Evolutionary conservation across 495 filamentous ascomycete genomes (phyloP).

Genomic region (Rusavskia elegans): DNA sequence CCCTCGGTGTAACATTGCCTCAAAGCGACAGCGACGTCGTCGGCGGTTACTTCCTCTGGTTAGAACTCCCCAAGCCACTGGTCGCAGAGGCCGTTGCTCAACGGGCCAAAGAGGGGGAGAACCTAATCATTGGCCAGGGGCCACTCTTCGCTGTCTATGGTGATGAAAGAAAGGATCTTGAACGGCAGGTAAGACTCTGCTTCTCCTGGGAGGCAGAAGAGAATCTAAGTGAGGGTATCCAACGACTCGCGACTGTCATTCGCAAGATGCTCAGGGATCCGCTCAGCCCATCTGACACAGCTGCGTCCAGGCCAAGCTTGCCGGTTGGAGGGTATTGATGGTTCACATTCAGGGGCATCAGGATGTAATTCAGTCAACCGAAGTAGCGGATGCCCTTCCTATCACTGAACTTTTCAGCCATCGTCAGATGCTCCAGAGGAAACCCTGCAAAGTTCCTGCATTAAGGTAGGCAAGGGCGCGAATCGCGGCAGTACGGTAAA

Average conservation of each 20-base stretch:
- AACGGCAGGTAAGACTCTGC: conserved; percentile 43
- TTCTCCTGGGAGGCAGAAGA: conserved; percentile 62
- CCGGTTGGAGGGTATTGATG: too few relatives aligned
- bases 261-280: conserved; percentile 1
- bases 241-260: conserved; percentile 34
- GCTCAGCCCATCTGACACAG: too few relatives aligned
- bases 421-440: too few relatives aligned
- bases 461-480: too few relatives aligned
- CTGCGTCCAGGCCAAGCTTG: too few relatives aligned
- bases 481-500: too few relatives aligned
- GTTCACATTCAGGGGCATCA: too few relatives aligned
- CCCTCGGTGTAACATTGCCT: conserved; percentile 38
- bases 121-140: conserved; percentile 47
- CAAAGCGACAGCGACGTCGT: conserved; percentile 17
- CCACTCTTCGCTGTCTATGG: conserved; percentile 49
- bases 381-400: too few relatives aligned
- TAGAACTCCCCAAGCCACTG: conserved; percentile 39
- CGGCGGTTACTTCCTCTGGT: conserved; percentile 76
- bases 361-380: too few relatives aligned
- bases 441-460: too few relatives aligned
- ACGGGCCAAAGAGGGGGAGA: conserved; percentile 36
- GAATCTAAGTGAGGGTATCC: conserved; percentile 51
- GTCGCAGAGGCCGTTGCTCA: conserved; percentile 38
- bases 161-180: conserved; percentile 37
- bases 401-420: too few relatives aligned